Base-by-base conservation (phyloP, 176 grass and related monocot species). In the Eragrostis nindensis region DNA sequence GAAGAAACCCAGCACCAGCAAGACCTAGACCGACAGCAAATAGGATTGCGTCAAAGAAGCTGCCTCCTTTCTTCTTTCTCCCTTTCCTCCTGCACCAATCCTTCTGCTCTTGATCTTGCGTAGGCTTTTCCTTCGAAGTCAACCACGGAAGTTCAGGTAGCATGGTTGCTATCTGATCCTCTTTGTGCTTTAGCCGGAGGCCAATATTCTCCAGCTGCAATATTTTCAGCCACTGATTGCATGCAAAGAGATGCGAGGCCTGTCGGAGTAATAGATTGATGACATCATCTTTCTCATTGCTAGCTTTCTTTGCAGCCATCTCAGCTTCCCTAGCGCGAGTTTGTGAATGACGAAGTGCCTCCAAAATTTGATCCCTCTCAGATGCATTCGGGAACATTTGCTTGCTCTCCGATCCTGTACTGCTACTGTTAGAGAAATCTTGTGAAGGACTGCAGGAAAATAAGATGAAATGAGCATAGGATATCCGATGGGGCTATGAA, bases 271-370 rank as follows among this genome's bases (percentile, higher is more conserved):
- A 80, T 64, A 97, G 73, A 60, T 89, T 89, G 42, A 97, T 61
- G 36, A 90, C 74, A 55, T 97, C 78, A 1, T 94, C 92, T 77
- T 94, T 97, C 73, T 97, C 92, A 27, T 76, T 36, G 21, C 75
- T 45, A 1, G 86, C 89, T 85, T 89, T 80, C 69, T 87, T 93
- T 4, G 87, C 92, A 36, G 80, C 87, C 73, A 94, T 86, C 47
- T 97, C 92, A 27, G 92, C 95, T 88, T 94, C 75, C 80, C 95
- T 90, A 10, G 95, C 95, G 2, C 90, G 90, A 11, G 95, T 97
- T 65, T 97, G 95, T 19, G 95, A 97, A 80, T 92, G 92, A 63
- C 90, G 60, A 69, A 97, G 89, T 50, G 95, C 92, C 7, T 97
- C 92, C 62, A 92, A 71, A 42, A 94, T 66, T 54, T 85, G 77